Percentiles rank a stretch among this genome's conserved stretches.
Conservation (phyloP, 1,284 basidiomycete species). For the Fomitopsis pinicola region DNA sequence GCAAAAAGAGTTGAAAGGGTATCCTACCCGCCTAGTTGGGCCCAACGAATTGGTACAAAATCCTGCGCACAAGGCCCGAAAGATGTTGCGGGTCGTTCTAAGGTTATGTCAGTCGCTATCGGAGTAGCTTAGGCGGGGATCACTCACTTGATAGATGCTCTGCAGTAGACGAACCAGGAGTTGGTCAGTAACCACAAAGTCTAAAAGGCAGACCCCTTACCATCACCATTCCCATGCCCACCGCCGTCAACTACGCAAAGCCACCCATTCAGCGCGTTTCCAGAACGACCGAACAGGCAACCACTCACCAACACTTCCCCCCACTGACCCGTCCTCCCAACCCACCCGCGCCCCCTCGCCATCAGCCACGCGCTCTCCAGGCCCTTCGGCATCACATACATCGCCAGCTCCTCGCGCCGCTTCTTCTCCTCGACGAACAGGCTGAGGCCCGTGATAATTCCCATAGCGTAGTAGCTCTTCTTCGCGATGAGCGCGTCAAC, state of each 20-base stretch:
- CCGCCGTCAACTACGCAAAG: slow-evolving; percentile 46
- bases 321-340: slow-evolving; percentile 71
- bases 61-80: slow-evolving; percentile 80
- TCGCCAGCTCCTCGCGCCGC: slow-evolving; percentile 81
- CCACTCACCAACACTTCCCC: slow-evolving; percentile 61
- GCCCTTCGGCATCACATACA: slow-evolving; percentile 94
- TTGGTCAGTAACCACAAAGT: neutral
- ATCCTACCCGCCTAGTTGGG: slow-evolving; percentile 52
- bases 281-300: no score
- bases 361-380: slow-evolving; percentile 86
- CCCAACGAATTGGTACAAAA: slow-evolving; percentile 91
- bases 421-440: slow-evolving; percentile 86
- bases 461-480: slow-evolving; percentile 72
- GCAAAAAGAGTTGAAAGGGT: neutral
- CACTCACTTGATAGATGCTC: slow-evolving; percentile 45
- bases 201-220: slow-evolving; percentile 32
- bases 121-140: slow-evolving; percentile 5
- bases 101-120: neutral
- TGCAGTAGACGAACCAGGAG: slow-evolving; percentile 15
- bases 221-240: slow-evolving; percentile 93
- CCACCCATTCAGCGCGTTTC: no score
- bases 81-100: slow-evolving; percentile 88
- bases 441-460: slow-evolving; percentile 73
- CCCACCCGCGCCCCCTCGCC: slow-evolving; percentile 71
- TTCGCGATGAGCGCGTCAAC: slow-evolving; percentile 61